Conservation (phyloP, 1,284 basidiomycete genomes). For the Exobasidium rhododendri region DNA sequence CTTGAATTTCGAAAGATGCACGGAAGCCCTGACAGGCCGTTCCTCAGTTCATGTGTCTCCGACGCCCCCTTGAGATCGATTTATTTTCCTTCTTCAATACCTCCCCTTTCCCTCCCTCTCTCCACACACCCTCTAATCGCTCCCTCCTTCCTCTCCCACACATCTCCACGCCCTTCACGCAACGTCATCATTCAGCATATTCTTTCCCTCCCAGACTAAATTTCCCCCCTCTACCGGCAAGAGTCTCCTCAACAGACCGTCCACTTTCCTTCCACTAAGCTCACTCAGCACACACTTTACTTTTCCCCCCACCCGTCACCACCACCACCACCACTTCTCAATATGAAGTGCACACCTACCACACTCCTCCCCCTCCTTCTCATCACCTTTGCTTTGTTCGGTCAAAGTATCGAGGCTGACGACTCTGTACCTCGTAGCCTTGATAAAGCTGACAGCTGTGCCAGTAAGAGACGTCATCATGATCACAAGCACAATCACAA, state of each 20-base stretch:
- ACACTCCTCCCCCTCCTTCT: neutral
- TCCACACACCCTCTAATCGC: constrained; percentile 3
- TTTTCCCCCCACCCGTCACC: neutral
- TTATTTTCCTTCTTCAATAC: constrained; percentile 1
- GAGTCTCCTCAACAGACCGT: neutral
- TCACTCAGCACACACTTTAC: constrained; percentile 16
- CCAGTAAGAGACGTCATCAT: no score
- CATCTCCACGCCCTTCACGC: no score
- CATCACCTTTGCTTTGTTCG: neutral
- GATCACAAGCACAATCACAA: no score
- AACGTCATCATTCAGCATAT: no score
- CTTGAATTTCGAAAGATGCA: no score
- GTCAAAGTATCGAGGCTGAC: neutral
- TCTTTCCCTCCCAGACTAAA: neutral
- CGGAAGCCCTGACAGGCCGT: no score
- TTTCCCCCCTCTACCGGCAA: neutral
- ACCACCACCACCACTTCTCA: neutral
- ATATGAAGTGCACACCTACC: neutral
- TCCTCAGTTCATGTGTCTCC: no score
- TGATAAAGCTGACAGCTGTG: neutral
- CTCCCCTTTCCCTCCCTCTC: neutral
- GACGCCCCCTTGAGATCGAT: neutral
- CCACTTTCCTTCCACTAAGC: neutral
- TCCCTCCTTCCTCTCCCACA: constrained; percentile 1
- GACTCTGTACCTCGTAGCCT: neutral